phyloP scores from a whole-genome alignment of 2,329 filamentous ascomycete genomes.

The Didymella pomorum region DNA sequence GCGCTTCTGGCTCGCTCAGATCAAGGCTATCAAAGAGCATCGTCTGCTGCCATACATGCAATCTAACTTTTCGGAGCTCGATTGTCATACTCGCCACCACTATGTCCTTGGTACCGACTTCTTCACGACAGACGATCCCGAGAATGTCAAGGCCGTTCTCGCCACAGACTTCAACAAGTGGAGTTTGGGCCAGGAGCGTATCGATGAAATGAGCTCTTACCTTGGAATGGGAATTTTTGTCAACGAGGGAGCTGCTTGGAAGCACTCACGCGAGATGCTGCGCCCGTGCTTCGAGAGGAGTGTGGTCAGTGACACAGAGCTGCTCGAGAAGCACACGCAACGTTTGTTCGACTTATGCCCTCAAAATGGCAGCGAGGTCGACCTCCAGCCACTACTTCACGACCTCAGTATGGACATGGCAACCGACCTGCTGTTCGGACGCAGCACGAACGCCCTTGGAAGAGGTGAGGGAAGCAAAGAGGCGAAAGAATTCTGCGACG shows the following conservation, averaged over 20 bases:
- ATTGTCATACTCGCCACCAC: conserved; percentile 23
- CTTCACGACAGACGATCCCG: conserved; percentile 33
- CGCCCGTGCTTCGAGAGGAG: conserved; percentile 38
- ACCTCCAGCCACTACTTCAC: conserved; percentile 40
- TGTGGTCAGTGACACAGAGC: conserved; percentile 33
- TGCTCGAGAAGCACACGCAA: conserved; percentile 34
- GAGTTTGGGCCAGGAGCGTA: conserved; percentile 30
- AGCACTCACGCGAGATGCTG: conserved; percentile 39
- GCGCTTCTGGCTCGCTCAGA: conserved; percentile 54
- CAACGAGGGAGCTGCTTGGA: conserved; percentile 38
- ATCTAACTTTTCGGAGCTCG: conserved; percentile 2
- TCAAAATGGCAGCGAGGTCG: conserved; percentile 29
- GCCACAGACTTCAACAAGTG: conserved; percentile 30
- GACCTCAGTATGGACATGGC: conserved; percentile 36
- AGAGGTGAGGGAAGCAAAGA: conserved; percentile 7
- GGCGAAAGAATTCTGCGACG: conserved; percentile 28
- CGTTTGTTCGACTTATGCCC: conserved; percentile 32
- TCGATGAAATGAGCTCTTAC: conserved; percentile 16
- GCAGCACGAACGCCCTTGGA: conserved; percentile 28
- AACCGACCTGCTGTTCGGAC: conserved; percentile 40
- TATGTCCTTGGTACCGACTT: conserved; percentile 20
- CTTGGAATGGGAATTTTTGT: conserved; percentile 41
- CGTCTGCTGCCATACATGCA: conserved; percentile 21
- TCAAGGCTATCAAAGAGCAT: conserved; percentile 46
- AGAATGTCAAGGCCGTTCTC: conserved; percentile 38